Percentiles rank a stretch among this genome's conserved stretches.
Evolutionary conservation across 2,329 filamentous ascomycete genomes (phyloP).

Genomic region (Trichoderma sp.): DNA sequence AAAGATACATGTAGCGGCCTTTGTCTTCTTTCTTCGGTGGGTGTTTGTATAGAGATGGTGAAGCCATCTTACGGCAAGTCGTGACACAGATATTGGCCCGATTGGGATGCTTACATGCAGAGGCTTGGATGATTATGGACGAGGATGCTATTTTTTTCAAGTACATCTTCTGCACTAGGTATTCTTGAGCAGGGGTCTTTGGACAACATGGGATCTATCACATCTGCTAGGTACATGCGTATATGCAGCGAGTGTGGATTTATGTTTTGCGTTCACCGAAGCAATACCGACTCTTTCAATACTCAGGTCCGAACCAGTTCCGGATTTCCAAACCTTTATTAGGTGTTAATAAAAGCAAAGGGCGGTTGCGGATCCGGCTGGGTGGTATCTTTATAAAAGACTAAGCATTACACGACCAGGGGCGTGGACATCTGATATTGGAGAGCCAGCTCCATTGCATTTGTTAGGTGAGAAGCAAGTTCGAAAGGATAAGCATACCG

Average conservation of each 20-base stretch:
- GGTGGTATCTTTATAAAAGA: not conserved
- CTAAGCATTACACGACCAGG: not conserved
- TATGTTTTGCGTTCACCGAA: not conserved
- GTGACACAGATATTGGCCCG: not conserved
- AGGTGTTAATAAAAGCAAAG: not conserved
- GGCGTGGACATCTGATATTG: not conserved
- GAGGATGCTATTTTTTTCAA: not conserved
- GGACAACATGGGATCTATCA: not conserved
- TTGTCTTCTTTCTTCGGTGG: not conserved
- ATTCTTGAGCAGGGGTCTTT: not conserved
- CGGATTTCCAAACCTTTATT: not conserved
- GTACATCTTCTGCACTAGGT: not conserved
- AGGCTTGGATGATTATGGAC: not conserved
- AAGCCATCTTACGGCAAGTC: not conserved
- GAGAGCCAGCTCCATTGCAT: not conserved
- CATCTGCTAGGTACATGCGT: not conserved
- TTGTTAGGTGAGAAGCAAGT: not conserved
- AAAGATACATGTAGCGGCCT: not conserved
- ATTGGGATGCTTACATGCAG: not conserved
- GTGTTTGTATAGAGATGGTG: not conserved
- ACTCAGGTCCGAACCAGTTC: not conserved
- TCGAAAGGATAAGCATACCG: not conserved
- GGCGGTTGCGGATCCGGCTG: not conserved
- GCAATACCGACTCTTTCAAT: not conserved
- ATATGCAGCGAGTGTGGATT: not conserved